phyloP scores from a whole-genome alignment of 2,329 filamentous ascomycete species.

The Onygenales sp. region DNA sequence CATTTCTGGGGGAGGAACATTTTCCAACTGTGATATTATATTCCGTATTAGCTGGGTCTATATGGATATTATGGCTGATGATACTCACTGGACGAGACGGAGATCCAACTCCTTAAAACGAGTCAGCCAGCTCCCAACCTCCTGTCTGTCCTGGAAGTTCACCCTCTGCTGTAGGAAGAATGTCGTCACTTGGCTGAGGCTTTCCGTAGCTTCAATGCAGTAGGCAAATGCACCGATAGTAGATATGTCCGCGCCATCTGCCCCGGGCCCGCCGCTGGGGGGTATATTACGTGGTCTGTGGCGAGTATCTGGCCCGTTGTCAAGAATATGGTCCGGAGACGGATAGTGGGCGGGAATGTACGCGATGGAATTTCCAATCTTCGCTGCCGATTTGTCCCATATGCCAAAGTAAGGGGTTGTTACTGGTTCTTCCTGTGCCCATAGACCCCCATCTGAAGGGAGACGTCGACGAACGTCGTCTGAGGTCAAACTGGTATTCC shows the following conservation, averaged over 20 bases:
- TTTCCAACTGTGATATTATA: conserved; percentile 29
- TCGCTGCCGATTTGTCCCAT: conserved; percentile 33
- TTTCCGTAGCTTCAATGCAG: conserved; percentile 40
- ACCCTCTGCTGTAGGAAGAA: conserved; percentile 39
- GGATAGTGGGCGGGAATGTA: conserved; percentile 23
- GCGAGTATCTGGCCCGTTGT: conserved; percentile 6
- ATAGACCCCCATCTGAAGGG: conserved; percentile 34
- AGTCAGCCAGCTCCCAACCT: conserved; percentile 37
- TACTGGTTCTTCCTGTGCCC: conserved; percentile 32
- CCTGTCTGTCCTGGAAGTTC: conserved; percentile 29
- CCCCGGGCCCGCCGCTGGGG: conserved; percentile 11
- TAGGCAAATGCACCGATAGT: conserved; percentile 40
- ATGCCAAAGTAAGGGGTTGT: conserved; percentile 38
- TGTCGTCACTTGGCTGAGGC: conserved; percentile 35
- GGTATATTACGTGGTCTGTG: not conserved
- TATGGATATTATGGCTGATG: no score
- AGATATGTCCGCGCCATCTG: conserved; percentile 23
- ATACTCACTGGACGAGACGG: conserved; percentile 33
- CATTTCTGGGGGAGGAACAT: conserved; percentile 37
- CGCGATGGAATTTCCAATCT: conserved; percentile 31
- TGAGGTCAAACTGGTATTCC: conserved; percentile 28
- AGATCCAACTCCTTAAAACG: conserved; percentile 42
- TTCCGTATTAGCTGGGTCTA: not conserved
- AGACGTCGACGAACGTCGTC: conserved; percentile 30
- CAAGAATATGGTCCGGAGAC: conserved; percentile 5